Base-by-base conservation (phyloP, 108 stramenopile genomes). In the Discostella pseudostelligera region DNA sequence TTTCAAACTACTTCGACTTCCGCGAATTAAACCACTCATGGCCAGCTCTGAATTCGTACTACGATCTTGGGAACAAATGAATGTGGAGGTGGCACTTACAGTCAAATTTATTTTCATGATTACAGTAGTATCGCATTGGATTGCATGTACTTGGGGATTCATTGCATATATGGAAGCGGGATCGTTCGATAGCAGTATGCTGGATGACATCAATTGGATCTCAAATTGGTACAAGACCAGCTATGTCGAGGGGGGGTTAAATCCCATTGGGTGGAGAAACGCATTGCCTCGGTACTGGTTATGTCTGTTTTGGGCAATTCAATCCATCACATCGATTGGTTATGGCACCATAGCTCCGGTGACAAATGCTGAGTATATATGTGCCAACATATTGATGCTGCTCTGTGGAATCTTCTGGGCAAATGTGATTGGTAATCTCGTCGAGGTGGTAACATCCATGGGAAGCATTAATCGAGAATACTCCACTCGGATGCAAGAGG, bases 301-400 rank as follows among this genome's bases (percentile, higher is more conserved):
- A 2, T 70, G 53, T 14, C 53, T 83, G 32, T 80, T 83, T 54
- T 83, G 79, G 79, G 40, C 73, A 11, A 62, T 80, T 10, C 82
- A 83, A 48, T 72, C 78, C 12, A 74, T 83, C 42, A 83, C 82
- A 20, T 58, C 55, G 24, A 80, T 83, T 22, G 82, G 82, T 13
- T 83, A 83, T 56, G 82, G 82, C 14, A 79, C 72, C 26, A 63
- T 83, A 35, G 37, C 45, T 14, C 82, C 82, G 4, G 66, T 70
- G 21, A 83, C 82, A 0, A 46, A 25, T 21, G 36, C 56, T 13
- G 82, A 83, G 57, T 76, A 62, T 58, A 59, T 54, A 14, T 59
- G 62, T 22, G 67, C 67, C 16, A 76, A 76, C 43, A 50, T 42
- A 26, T 58, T 76, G 10, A 76, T 76, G 75, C 35, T 69, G 50